Percentiles rank a stretch among this genome's conserved stretches.
Evolutionary conservation across 768 basidiomycete genomes (phyloP).

Genomic region (Amanita thiersii): DNA sequence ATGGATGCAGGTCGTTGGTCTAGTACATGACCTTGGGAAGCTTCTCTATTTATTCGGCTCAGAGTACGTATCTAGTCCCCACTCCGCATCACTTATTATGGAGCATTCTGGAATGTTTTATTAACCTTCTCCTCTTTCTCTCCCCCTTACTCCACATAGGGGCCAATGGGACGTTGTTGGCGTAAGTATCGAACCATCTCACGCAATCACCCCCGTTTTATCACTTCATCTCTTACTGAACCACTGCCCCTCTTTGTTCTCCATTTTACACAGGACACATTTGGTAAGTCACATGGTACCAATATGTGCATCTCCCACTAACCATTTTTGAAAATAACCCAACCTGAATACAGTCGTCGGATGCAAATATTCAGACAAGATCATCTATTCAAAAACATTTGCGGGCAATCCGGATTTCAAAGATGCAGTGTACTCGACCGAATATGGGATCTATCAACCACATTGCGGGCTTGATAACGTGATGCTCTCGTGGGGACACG

Average conservation of each 20-base stretch:
- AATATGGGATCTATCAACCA: constrained; percentile 57
- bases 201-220: too few relatives aligned
- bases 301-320: not conserved
- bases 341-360: constrained; percentile 41
- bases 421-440: constrained; percentile 53
- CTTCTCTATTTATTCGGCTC: constrained; percentile 68
- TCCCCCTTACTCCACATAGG: too few relatives aligned
- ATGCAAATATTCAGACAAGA: constrained; percentile 67
- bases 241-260: too few relatives aligned
- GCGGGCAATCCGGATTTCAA: constrained; percentile 48
- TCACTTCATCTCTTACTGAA: too few relatives aligned
- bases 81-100: too few relatives aligned
- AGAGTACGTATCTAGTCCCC: constrained; percentile 24
- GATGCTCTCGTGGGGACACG: constrained; percentile 77
- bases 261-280: constrained; percentile 19
- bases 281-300: constrained; percentile 17
- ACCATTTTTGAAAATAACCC: not conserved
- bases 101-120: too few relatives aligned
- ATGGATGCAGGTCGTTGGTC: constrained; percentile 76
- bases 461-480: constrained; percentile 69
- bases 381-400: constrained; percentile 63
- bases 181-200: constrained; percentile 36
- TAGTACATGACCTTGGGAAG: constrained; percentile 78
- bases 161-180: constrained; percentile 89
- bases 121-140: too few relatives aligned